Base-by-base conservation (phyloP, 495 filamentous ascomycete species). In the Cercophora sp. region DNA sequence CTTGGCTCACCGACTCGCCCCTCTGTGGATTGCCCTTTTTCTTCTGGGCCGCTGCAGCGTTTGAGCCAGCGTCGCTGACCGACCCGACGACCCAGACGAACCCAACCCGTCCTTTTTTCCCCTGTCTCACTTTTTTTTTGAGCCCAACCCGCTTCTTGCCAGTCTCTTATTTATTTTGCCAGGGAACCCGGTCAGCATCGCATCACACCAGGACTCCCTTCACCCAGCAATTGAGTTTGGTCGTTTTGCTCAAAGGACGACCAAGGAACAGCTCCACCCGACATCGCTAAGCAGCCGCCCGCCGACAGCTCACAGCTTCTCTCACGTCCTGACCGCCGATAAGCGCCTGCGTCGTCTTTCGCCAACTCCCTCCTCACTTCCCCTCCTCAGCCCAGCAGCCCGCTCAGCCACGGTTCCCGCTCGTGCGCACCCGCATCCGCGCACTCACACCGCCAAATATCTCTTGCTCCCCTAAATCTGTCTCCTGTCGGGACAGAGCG, bases 21-120 rank as follows among this genome's bases (percentile, higher is more conserved):
- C 54, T 60, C 45, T 44, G 63, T 66, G 64, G 56, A 58, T 48
- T n/a, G n/a, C n/a, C n/a, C n/a, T n/a, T n/a, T n/a, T n/a, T n/a
- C n/a, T n/a, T n/a, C n/a, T n/a, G n/a, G n/a, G n/a, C n/a, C n/a
- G n/a, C n/a, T n/a, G n/a, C n/a, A n/a, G n/a, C n/a, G n/a, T n/a
- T n/a, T n/a, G n/a, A n/a, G n/a, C n/a, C n/a, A 27, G 45, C 48
- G 52, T 52, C 47, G 51, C 60, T 64, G 54, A 64, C 61, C 58
- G 48, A 26, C 51, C 15, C n/a, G n/a, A n/a, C 20, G 35, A 41
- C 34, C 16, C 47, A 46, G 25, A 48, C n/a, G 48, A 51, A 53
- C 54, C 57, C 54, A 56, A 58, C 42, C 46, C 32, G 22, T 24
- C 35, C 42, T 10, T 47, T 19, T 19, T 18, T 20, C 31, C 29